Evolutionary conservation across 441 rosid species (phyloP).

Genomic region (Bruguiera hainesii): DNA sequence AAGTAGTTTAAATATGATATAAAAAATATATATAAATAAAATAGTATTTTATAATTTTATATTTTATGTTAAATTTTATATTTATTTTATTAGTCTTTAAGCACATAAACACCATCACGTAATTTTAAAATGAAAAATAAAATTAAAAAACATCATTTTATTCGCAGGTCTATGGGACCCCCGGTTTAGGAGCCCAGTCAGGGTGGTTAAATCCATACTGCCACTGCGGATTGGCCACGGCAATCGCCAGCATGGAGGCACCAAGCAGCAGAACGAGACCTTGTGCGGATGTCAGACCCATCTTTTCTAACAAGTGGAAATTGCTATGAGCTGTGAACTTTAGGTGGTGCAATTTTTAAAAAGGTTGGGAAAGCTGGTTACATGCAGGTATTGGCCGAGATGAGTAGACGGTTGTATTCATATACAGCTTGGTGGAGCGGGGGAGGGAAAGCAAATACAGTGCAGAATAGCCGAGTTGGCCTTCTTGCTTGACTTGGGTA

Average conservation of each 20-base stretch:
- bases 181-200: constrained; percentile 40
- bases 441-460: not conserved
- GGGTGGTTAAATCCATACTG: constrained; percentile 26
- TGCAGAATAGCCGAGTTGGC: not conserved
- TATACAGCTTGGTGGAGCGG: constrained; percentile 5
- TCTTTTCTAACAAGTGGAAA: not conserved
- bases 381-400: not conserved
- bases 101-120: too few species aligned
- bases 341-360: not conserved
- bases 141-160: too few species aligned
- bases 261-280: constrained; percentile 25
- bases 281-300: constrained; percentile 23
- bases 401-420: not conserved
- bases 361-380: not conserved
- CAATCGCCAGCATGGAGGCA: constrained; percentile 28
- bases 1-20: too few species aligned
- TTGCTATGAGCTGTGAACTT: not conserved
- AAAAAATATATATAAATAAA: too few species aligned
- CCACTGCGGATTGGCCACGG: constrained; percentile 36
- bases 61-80: too few species aligned
- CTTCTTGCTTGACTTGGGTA: not conserved
- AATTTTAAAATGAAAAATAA: too few species aligned
- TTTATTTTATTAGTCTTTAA: too few species aligned
- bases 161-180: not conserved
- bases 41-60: too few species aligned